Base-by-base conservation (phyloP, 257 asterid genomes). In the Pogostemon cablin region DNA sequence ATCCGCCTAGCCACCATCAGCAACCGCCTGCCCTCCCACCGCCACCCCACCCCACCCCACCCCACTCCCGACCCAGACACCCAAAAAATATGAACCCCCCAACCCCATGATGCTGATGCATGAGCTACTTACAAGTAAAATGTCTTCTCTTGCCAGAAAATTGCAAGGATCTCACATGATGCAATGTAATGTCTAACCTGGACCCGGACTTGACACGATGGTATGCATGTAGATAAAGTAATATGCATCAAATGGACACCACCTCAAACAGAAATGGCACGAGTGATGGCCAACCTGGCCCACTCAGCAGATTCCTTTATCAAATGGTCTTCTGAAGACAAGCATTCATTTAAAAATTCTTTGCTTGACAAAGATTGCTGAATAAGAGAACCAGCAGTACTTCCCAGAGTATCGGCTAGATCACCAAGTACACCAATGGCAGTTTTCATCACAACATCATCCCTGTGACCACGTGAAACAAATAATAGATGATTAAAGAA, bases 251-350 rank as follows among this genome's bases (percentile, higher is more conserved):
- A 72, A 52, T 34, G 66, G 74, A 66, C 70, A 58, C 65, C 54
- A 39, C 80, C 78, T 89, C 87, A 92, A 76, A 85, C 96, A 72
- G 96, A 87, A 70, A 91, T 82, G 62, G 98, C 98, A 58, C 98
- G 96, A 73, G 85, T 76, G 56, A 91, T 91, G 75, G 98, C 98
- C 89, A 89, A 68, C 88, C 90, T 82, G 59, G 98, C 98, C 98
- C 96, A 92, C 85, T 92, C 96, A 7, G 98, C 96, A 68, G 98
- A 89, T 81, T 87, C 98, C 72, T 90, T 92, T 12, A 92, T 88
- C 88, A 88, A 84, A 77, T 89, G 89, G 79, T 92, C 98, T 2
- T 92, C 96, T 6, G 98, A 92, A 52, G 96, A 87, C 75, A 92
- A 79, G 78, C 98, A 92, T 72, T 92, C 98, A 62, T 79, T 86